These are phyloP conservation scores for Saccharomycopsis malanga DNA, from an alignment of 805 yeast genomes.

Conservation along the genomic window DNA sequence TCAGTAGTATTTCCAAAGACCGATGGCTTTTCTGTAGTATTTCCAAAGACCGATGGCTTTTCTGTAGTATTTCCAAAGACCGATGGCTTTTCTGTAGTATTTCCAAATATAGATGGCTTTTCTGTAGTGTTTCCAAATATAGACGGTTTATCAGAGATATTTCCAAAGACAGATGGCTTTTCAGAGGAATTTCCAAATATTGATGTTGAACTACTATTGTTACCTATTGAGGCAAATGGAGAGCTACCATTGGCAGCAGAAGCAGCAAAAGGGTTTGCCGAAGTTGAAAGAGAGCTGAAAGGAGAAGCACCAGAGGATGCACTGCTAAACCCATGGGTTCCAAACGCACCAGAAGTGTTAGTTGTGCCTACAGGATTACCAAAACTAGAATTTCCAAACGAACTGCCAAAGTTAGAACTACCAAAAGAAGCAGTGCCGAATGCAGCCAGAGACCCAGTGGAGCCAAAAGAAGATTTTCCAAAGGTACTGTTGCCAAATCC, in stretches of 20 bases:
- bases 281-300: background rate
- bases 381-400: conserved; percentile 4
- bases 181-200: no score
- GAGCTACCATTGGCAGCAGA: background rate
- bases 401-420: background rate
- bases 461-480: background rate
- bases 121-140: no score
- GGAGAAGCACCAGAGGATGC: background rate
- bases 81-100: no score
- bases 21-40: no score
- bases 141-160: no score
- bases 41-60: no score
- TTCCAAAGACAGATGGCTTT: no score
- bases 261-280: background rate
- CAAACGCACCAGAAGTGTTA: conserved; percentile 2
- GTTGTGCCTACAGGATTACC: background rate
- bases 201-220: background rate
- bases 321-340: background rate
- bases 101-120: no score
- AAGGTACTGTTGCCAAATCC: background rate
- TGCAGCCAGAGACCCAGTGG: conserved; percentile 16
- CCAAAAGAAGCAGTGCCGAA: conserved; percentile 9
- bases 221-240: background rate
- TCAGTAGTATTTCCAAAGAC: no score
- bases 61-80: no score